Evolutionary conservation across 2,329 filamentous ascomycete species (phyloP).

Genomic region (Pestalotiopsis sp.): DNA sequence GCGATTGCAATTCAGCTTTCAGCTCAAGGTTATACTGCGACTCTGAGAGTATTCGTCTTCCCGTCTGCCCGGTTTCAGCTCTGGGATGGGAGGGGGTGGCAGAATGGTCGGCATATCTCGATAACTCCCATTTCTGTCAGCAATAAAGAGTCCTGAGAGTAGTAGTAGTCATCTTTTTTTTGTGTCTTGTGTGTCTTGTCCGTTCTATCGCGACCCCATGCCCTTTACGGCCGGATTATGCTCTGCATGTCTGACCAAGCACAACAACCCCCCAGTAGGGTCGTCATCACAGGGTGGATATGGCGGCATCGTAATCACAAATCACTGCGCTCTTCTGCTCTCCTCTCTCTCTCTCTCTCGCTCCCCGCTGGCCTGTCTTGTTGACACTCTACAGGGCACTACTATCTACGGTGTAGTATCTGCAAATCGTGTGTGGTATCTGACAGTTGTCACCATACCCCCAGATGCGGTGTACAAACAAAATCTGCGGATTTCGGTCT

Average conservation of each 20-base stretch:
- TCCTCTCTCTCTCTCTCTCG: neutral
- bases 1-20: neutral
- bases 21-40: neutral
- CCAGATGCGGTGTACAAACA: neutral
- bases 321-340: neutral
- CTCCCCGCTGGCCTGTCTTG: neutral
- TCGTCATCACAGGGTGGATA: neutral
- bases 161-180: neutral
- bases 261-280: neutral
- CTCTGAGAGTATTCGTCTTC: neutral
- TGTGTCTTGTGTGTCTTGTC: neutral
- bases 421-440: neutral
- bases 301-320: neutral
- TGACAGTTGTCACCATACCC: constrained; percentile 5
- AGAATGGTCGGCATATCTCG: neutral
- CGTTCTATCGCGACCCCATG: neutral
- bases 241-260: constrained; percentile 2
- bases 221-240: neutral
- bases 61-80: neutral
- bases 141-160: neutral
- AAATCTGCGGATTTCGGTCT: neutral
- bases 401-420: neutral
- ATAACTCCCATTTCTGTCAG: neutral
- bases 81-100: neutral
- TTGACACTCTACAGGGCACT: neutral